phyloP scores from a whole-genome alignment of 768 basidiomycete genomes.

The Russula olivacea region DNA sequence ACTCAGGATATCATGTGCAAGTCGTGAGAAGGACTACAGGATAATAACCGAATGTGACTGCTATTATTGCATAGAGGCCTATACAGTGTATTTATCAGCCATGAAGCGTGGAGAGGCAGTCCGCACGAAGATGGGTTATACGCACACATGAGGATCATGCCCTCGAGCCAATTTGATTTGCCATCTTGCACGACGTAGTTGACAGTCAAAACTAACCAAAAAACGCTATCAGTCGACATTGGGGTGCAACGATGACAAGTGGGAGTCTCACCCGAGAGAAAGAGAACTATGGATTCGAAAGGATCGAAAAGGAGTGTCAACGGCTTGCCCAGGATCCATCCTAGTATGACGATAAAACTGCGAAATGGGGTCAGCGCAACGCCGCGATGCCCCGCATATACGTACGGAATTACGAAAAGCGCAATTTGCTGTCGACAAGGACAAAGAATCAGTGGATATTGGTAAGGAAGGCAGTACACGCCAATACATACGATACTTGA shows the following conservation, averaged over 20 bases:
- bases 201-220: slow-evolving; percentile 64
- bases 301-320: slow-evolving; percentile 60
- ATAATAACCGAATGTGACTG: too few species aligned
- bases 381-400: slow-evolving; percentile 21
- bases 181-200: slow-evolving; percentile 81
- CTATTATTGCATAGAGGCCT: slow-evolving; percentile 37
- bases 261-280: slow-evolving; percentile 37
- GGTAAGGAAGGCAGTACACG: background rate
- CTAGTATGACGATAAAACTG: slow-evolving; percentile 69
- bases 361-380: slow-evolving; percentile 11
- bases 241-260: background rate
- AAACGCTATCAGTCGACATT: background rate
- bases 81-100: slow-evolving; percentile 3
- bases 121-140: slow-evolving; percentile 12
- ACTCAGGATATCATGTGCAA: slow-evolving; percentile 1
- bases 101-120: background rate
- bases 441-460: background rate
- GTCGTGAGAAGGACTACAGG: slow-evolving; percentile 12
- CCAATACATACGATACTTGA: slow-evolving; percentile 62
- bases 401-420: slow-evolving; percentile 78
- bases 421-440: slow-evolving; percentile 60
- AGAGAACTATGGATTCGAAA: slow-evolving; percentile 35
- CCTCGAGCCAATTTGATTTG: slow-evolving; percentile 79
- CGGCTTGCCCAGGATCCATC: slow-evolving; percentile 78
- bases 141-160: slow-evolving; percentile 51